A percentile compares a stretch with the other conserved stretches of the same genome.
Evolutionary conservation across 139 green algal genomes (phyloP).

Genomic region (Ostreobium quekettii): DNA sequence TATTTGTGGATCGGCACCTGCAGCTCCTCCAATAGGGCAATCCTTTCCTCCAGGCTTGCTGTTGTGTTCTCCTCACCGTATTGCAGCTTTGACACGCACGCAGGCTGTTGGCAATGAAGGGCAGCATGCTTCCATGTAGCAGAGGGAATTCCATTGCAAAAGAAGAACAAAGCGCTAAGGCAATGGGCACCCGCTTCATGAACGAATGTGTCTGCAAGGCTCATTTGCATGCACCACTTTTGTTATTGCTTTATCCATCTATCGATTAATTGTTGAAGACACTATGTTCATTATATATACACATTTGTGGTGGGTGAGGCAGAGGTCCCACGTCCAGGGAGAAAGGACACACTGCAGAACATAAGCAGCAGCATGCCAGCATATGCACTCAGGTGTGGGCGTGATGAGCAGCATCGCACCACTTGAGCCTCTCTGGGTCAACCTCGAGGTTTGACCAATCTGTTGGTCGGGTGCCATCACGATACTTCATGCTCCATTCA

Average conservation of each 20-base stretch:
- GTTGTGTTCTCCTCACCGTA: neutral
- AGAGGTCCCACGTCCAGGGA: too few relatives aligned
- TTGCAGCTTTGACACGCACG: neutral
- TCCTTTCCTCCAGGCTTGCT: conserved; percentile 37
- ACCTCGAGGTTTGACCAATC: conserved; percentile 22
- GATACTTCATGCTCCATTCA: conserved; percentile 71
- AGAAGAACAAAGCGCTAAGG: too few relatives aligned
- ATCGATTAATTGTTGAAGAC: conserved; percentile 54
- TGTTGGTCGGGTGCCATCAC: conserved; percentile 32
- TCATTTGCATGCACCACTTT: conserved; percentile 29
- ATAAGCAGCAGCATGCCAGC: too few relatives aligned
- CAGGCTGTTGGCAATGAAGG: neutral
- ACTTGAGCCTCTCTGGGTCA: conserved; percentile 31
- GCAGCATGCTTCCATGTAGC: too few relatives aligned
- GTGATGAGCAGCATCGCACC: conserved; percentile 55
- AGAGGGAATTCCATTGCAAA: too few relatives aligned
- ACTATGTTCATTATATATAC: too few relatives aligned
- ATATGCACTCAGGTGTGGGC: conserved; percentile 57
- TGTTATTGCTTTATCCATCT: conserved; percentile 72
- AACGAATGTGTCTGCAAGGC: too few relatives aligned
- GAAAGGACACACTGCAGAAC: too few relatives aligned
- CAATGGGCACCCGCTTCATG: too few relatives aligned
- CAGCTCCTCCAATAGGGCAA: conserved; percentile 71
- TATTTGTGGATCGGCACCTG: too few relatives aligned
- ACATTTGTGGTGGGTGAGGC: too few relatives aligned